Evolutionary conservation across 768 basidiomycete species (phyloP).

Genomic region (Tricholoma sp.): DNA sequence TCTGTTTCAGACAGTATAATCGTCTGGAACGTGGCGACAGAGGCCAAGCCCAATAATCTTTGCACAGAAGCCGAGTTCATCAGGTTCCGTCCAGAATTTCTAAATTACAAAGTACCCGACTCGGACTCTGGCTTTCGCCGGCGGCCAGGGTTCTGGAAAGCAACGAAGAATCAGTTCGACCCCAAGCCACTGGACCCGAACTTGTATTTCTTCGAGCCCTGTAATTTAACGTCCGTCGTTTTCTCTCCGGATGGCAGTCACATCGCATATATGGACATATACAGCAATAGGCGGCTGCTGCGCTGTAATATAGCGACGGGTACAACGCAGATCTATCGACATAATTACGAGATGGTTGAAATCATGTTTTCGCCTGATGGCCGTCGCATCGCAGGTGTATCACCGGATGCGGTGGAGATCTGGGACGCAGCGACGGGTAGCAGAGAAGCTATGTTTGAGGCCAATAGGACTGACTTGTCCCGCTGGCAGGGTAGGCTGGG

Average conservation of each 20-base stretch:
- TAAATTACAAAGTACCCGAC: too few species aligned
- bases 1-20: too few species aligned
- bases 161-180: too few species aligned
- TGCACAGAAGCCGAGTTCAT: too few species aligned
- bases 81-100: too few species aligned
- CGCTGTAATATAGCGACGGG: constrained; percentile 21
- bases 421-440: constrained; percentile 16
- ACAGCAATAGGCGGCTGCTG: constrained; percentile 23
- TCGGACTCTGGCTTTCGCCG: too few species aligned
- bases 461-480: constrained; percentile 5
- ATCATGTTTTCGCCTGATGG: constrained; percentile 24
- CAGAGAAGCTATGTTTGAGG: background rate
- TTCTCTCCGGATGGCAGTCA: constrained; percentile 23
- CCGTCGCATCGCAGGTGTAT: constrained; percentile 16
- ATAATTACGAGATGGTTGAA: constrained; percentile 13
- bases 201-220: too few species aligned
- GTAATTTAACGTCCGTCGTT: constrained; percentile 12
- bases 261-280: too few species aligned
- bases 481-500: too few species aligned
- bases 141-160: constrained; percentile 3
- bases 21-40: too few species aligned
- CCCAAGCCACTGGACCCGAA: too few species aligned
- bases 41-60: too few species aligned
- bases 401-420: constrained; percentile 16
- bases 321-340: background rate